Conservation (phyloP, 345 rosid genomes). For the Murraya paniculata region DNA sequence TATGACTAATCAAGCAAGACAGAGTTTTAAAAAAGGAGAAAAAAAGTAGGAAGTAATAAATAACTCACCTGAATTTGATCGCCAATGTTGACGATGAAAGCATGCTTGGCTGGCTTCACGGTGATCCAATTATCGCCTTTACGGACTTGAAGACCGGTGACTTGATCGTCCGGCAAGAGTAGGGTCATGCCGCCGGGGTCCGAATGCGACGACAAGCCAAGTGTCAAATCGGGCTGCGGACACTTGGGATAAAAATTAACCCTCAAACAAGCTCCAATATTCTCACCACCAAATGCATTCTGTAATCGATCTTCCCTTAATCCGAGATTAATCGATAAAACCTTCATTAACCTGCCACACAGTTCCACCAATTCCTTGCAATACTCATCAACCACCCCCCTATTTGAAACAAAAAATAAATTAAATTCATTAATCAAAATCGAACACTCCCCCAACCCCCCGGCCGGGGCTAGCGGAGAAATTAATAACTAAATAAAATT, state of each 20-base stretch:
- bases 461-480: no score
- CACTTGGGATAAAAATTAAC: constrained; percentile 90
- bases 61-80: constrained; percentile 84
- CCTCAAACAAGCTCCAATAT: constrained; percentile 73
- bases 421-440: neutral
- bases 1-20: neutral
- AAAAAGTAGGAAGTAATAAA: neutral
- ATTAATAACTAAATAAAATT: no score
- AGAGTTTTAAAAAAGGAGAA: neutral
- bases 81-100: constrained; percentile 86
- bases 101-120: constrained; percentile 78
- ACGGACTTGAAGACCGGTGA: constrained; percentile 81
- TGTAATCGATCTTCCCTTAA: constrained; percentile 49
- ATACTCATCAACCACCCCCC: constrained; percentile 75
- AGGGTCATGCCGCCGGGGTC: constrained; percentile 94
- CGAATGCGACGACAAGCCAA: constrained; percentile 84
- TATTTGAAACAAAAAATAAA: constrained; percentile 6
- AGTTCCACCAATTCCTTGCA: constrained; percentile 57
- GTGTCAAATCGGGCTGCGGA: constrained; percentile 84
- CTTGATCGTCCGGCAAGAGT: constrained; percentile 70
- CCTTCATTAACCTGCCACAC: constrained; percentile 65
- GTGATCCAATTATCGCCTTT: constrained; percentile 66
- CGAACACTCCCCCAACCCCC: no score
- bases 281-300: constrained; percentile 70
- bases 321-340: constrained; percentile 66